Percentiles rank a stretch among this genome's conserved stretches.
Conservation (phyloP, 2,329 filamentous ascomycete species). For the Pyrenophora teres region DNA sequence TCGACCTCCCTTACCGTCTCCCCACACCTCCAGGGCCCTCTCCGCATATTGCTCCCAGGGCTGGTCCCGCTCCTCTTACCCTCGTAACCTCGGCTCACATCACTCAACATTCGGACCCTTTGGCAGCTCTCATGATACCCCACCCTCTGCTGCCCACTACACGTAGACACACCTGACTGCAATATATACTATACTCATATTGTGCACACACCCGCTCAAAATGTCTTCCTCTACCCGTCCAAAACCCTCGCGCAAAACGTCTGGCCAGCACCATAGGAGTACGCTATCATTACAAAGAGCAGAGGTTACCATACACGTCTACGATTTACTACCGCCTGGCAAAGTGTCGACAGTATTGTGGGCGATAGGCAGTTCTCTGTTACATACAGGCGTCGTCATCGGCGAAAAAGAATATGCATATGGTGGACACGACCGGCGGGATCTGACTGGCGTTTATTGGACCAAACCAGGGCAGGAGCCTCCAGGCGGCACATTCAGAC, state of each 20-base stretch:
- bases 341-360: conserved; percentile 76
- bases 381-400: conserved; percentile 84
- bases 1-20: conserved; percentile 1
- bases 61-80: conserved; percentile 23
- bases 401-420: conserved; percentile 82
- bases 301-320: conserved; percentile 76
- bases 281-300: conserved; percentile 73
- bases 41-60: conserved; percentile 20
- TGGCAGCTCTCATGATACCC: conserved; percentile 18
- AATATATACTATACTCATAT: conserved; percentile 6
- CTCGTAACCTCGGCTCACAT: conserved; percentile 2
- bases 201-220: conserved; percentile 11
- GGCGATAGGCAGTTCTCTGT: conserved; percentile 75
- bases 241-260: conserved; percentile 49
- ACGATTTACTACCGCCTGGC: conserved; percentile 77
- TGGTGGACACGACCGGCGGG: conserved; percentile 74
- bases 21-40: conserved; percentile 6
- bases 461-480: conserved; percentile 73
- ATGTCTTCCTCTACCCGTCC: conserved; percentile 42
- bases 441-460: conserved; percentile 81
- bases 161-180: conserved; percentile 8
- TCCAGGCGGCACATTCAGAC: conserved; percentile 76
- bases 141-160: conserved; percentile 13
- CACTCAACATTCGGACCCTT: conserved; percentile 6
- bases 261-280: conserved; percentile 64